These are phyloP conservation scores for Halteria grandinella DNA, from an alignment of 73 alveolate species.

Conservation along the genomic window DNA sequence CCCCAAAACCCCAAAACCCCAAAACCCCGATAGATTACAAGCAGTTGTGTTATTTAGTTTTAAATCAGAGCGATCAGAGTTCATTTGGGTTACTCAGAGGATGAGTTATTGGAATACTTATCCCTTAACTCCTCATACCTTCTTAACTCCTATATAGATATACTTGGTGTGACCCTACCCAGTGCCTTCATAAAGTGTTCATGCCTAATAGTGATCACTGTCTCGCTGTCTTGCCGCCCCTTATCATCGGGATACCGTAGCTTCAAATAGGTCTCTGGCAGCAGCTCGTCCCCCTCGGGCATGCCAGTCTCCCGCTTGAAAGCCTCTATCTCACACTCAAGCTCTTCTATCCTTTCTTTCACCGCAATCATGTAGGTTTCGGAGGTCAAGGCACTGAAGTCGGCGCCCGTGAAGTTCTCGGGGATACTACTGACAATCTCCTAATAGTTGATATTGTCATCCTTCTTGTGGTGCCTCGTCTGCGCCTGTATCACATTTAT, in stretches of 20 bases:
- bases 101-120: slow-evolving; percentile 1
- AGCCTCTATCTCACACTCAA: slow-evolving; percentile 45
- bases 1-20: no score
- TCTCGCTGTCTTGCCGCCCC: slow-evolving; percentile 3
- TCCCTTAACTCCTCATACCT: slow-evolving; percentile 63
- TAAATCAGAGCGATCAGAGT: no score
- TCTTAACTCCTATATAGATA: slow-evolving; percentile 60
- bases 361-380: slow-evolving; percentile 81
- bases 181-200: slow-evolving; percentile 63
- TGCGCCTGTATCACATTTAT: slow-evolving; percentile 76
- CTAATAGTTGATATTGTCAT: slow-evolving; percentile 59
- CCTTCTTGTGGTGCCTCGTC: slow-evolving; percentile 70
- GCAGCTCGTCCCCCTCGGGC: slow-evolving; percentile 41
- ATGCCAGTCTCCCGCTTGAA: slow-evolving; percentile 9
- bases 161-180: slow-evolving; percentile 58
- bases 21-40: no score
- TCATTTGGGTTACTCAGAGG: no score
- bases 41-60: no score
- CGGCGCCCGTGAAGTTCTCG: slow-evolving; percentile 88
- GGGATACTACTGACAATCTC: slow-evolving; percentile 77
- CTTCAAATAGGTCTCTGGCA: slow-evolving; percentile 51
- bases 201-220: slow-evolving; percentile 9
- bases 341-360: slow-evolving; percentile 63
- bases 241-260: slow-evolving; percentile 46
- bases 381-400: slow-evolving; percentile 78